phyloP scores from a whole-genome alignment of 495 filamentous ascomycete species.

The Chaetomium tenue region DNA sequence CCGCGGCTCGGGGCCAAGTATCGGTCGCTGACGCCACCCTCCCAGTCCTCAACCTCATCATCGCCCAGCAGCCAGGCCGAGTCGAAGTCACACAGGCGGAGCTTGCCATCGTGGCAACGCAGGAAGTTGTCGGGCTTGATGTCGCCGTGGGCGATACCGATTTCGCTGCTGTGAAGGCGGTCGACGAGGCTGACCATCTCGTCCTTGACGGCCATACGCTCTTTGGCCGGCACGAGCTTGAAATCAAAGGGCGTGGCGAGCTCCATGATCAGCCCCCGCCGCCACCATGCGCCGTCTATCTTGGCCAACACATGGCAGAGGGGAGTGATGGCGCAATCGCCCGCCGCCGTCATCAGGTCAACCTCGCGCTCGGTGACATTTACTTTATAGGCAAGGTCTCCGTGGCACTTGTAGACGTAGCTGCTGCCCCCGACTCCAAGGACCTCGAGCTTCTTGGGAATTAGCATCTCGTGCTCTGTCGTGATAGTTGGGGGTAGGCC shows the following conservation, averaged over 20 bases:
- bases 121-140: conserved; percentile 4
- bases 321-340: not conserved
- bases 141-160: conserved; percentile 6
- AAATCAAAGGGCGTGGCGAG: conserved; percentile 1
- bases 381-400: not conserved
- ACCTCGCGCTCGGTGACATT: not conserved
- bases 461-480: not conserved
- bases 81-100: conserved; percentile 2
- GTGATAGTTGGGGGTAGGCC: too few relatives aligned
- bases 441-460: not conserved
- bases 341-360: not conserved
- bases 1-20: conserved; percentile 5
- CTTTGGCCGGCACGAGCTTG: not conserved
- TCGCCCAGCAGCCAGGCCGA: not conserved
- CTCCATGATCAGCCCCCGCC: conserved; percentile 5
- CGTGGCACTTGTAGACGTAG: conserved; percentile 4
- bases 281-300: not conserved
- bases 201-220: conserved; percentile 5
- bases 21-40: not conserved
- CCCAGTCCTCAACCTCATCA: not conserved
- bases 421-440: not conserved
- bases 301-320: not conserved
- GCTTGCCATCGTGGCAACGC: not conserved
- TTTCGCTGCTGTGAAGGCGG: not conserved
- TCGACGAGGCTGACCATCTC: conserved; percentile 7